Base-by-base conservation (phyloP, 306 rosid genomes). In the cucumber (Cucumis sativus) region DNA sequence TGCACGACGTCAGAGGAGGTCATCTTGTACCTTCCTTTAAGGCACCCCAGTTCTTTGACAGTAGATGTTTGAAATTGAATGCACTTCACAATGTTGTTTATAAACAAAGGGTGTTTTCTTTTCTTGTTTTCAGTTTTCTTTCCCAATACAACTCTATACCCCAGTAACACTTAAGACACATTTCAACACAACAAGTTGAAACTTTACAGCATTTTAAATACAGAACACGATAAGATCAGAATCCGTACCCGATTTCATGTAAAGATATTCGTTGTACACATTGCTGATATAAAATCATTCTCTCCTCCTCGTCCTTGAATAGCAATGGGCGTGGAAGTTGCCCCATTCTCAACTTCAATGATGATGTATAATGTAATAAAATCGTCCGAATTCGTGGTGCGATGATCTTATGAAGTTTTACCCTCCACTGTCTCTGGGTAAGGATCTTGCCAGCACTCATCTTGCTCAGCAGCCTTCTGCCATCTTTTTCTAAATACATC, bases 381-480 rank as follows among this genome's bases (percentile, higher is more conserved):
- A 37, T 35, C 45, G 6, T 65, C 1, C 13, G 15, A 65, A 15
- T 71, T 47, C 15, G 41, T 49, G 1, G 2, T 23, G 30, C 1
- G 5, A 49, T 71, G 14, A 6, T 25, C 23, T 49, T 49, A 71
- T 71, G 23, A 47, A 14, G 60, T 71, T 21, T 67, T 8, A 6
- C 45, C 67, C 43, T 25, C 47, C 15, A 61, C 69, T 28, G 79
- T 30, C 77, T 64, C 57, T 18, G 65, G 75, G 70, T 75, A 86
- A 6, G 82, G 86, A 79, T 88, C 88, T 20, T 41, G 49, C 86
- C 88, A 88, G 73, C 91, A 88, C 70, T 84, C 35, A 52, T 88
- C 88, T 13, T 79, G 82, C 70, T 56, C 52, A 14, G 73, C 85
- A 33, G 91, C 89, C 55, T 79, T 65, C 3, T 56, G 65, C 91